These are phyloP conservation scores for Phalaenopsis hybrid DNA, from an alignment of 116 monocot genomes.

Conservation along the genomic window DNA sequence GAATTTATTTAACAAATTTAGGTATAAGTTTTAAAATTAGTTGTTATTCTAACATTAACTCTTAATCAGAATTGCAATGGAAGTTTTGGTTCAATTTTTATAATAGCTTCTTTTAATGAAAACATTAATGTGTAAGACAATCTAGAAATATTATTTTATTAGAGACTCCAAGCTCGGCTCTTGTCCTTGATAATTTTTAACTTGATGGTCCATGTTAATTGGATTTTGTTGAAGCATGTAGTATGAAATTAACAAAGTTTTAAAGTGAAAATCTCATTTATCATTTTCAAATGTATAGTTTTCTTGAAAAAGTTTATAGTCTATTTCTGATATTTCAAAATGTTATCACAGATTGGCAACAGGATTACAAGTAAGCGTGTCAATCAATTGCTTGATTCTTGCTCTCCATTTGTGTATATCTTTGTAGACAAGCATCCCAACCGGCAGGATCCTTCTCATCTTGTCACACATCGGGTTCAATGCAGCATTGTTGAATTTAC, in stretches of 20 bases:
- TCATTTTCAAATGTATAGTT: background rate
- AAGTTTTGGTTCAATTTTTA: too few species aligned
- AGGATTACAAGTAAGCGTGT: constrained; percentile 84
- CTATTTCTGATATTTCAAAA: background rate
- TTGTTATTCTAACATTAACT: too few species aligned
- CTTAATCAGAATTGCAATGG: too few species aligned
- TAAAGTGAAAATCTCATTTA: background rate
- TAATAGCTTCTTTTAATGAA: too few species aligned
- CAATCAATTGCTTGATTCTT: constrained; percentile 54
- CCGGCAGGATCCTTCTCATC: constrained; percentile 92
- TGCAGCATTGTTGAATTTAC: constrained; percentile 59
- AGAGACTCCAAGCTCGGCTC: too few species aligned
- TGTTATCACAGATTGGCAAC: constrained; percentile 69
- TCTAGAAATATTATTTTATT: too few species aligned
- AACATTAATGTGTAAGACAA: too few species aligned
- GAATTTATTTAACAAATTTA: too few species aligned
- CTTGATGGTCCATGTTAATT: background rate
- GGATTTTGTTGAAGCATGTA: background rate
- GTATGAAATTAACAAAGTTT: background rate
- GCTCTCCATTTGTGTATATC: constrained; percentile 51
- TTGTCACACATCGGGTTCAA: constrained; percentile 79
- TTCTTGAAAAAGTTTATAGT: background rate
- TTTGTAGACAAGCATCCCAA: constrained; percentile 75
- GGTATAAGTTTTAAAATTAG: too few species aligned
- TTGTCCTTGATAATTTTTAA: too few species aligned